These are phyloP conservation scores for Paspalum vaginatum DNA, from an alignment of 176 grass and related monocot genomes.

Conservation along the genomic window DNA sequence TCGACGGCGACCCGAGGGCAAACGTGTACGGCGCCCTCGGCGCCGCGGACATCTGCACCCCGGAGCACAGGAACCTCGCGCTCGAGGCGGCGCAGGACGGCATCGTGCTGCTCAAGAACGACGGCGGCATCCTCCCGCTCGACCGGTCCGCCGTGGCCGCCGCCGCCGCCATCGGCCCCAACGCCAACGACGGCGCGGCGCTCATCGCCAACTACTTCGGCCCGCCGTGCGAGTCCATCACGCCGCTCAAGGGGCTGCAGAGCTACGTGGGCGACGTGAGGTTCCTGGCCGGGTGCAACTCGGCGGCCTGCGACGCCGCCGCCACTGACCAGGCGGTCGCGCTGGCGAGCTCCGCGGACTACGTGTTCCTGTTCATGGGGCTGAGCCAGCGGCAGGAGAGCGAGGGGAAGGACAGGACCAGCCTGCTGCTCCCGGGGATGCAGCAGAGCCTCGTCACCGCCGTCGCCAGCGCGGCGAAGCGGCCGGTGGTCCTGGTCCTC, in stretches of 20 bases:
- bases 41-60: conserved; percentile 50
- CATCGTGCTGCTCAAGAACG: conserved; percentile 84
- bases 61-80: conserved; percentile 56
- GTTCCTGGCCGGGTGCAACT: conserved; percentile 52
- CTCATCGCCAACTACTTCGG: conserved; percentile 78
- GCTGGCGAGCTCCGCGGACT: conserved; percentile 29
- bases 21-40: conserved; percentile 50
- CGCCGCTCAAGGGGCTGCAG: conserved; percentile 32
- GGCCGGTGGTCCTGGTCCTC: conserved; percentile 62
- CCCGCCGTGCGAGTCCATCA: conserved; percentile 43
- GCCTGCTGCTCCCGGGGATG: conserved; percentile 58
- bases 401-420: conserved; percentile 58
- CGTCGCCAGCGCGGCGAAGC: conserved; percentile 52
- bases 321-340: conserved; percentile 13
- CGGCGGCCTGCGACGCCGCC: conserved; percentile 6
- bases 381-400: conserved; percentile 65
- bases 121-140: conserved; percentile 43
- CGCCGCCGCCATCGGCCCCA: conserved; percentile 56
- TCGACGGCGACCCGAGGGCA: conserved; percentile 65
- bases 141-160: conserved; percentile 1
- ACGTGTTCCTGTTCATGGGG: conserved; percentile 65
- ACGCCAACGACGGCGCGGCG: conserved; percentile 38
- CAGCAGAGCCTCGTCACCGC: conserved; percentile 67
- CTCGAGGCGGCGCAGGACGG: conserved; percentile 72
- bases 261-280: conserved; percentile 19